Percentiles rank a stretch among this genome's conserved stretches.
phyloP scores from a whole-genome alignment of 768 basidiomycete species.

The Hygrophorus pudorinus region DNA sequence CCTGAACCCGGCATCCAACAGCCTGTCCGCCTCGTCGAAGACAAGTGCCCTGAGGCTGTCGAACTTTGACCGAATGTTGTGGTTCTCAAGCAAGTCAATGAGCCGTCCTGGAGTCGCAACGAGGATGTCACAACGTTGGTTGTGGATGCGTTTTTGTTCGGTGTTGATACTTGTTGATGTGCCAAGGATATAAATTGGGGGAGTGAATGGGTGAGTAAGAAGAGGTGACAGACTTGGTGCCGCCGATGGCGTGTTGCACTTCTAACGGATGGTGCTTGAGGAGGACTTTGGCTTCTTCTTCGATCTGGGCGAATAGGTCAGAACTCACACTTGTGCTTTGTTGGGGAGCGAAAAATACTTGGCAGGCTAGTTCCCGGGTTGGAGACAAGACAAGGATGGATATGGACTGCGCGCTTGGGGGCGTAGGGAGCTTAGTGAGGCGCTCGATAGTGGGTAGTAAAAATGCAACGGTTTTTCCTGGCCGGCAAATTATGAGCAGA shows the following conservation, averaged over 20 bases:
- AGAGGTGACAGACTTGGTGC: slow-evolving; percentile 31
- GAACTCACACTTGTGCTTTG: slow-evolving; percentile 23
- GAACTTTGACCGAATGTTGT: slow-evolving; percentile 26
- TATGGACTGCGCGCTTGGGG: slow-evolving; percentile 18
- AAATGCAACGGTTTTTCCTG: slow-evolving; percentile 66
- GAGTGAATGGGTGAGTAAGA: neutral
- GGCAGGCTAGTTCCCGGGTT: slow-evolving; percentile 65
- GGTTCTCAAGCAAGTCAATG: slow-evolving; percentile 50
- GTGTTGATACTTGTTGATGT: slow-evolving; percentile 8
- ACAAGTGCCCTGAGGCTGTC: slow-evolving; percentile 35
- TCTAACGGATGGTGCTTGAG: slow-evolving; percentile 29
- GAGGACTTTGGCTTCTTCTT: slow-evolving; percentile 48
- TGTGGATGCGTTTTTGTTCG: slow-evolving; percentile 14
- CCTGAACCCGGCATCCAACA: slow-evolving; percentile 68
- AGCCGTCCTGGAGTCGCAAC: slow-evolving; percentile 73
- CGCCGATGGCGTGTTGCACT: slow-evolving; percentile 46
- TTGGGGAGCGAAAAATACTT: slow-evolving; percentile 35
- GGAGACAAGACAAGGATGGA: slow-evolving; percentile 63
- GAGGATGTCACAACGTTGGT: slow-evolving; percentile 38
- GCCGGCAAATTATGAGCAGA: neutral
- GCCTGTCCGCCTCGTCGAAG: slow-evolving; percentile 66
- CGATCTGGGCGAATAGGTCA: slow-evolving; percentile 31
- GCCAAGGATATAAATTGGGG: neutral
- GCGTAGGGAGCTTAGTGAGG: slow-evolving; percentile 31
- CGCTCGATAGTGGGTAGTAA: slow-evolving; percentile 67